A percentile compares a stretch with the other conserved stretches of the same genome.
Evolutionary conservation across 2,329 filamentous ascomycete genomes (phyloP).

Genomic region (Aspergillus latus): DNA sequence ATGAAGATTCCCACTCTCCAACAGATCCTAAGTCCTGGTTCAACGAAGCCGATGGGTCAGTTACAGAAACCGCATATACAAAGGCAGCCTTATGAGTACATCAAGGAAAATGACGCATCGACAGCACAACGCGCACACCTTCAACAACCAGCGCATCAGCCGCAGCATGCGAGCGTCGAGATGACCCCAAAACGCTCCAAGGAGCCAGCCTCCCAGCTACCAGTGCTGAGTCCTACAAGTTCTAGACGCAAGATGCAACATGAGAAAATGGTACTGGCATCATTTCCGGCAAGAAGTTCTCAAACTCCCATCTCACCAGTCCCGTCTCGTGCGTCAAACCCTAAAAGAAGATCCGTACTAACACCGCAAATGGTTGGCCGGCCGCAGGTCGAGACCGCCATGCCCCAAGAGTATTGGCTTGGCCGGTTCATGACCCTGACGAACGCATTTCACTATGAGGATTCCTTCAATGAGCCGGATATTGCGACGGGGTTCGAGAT

Average conservation of each 20-base stretch:
- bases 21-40: not conserved
- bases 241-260: conserved; percentile 9
- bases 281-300: not conserved
- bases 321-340: not conserved
- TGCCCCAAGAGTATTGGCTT: conserved; percentile 33
- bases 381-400: conserved; percentile 25
- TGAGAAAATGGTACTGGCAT: conserved; percentile 19
- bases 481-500: conserved; percentile 27
- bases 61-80: not conserved
- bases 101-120: conserved; percentile 2
- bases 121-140: not conserved
- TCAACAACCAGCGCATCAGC: not conserved
- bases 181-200: not conserved
- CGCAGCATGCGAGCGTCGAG: not conserved
- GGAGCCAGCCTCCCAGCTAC: not conserved
- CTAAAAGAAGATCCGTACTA: conserved; percentile 10
- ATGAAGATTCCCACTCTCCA: not conserved
- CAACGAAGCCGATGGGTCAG: not conserved
- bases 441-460: conserved; percentile 34
- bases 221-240: conserved; percentile 8
- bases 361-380: conserved; percentile 3
- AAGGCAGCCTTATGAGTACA: not conserved
- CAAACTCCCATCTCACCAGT: not conserved
- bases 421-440: conserved; percentile 33
- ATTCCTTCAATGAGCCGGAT: conserved; percentile 33